Evolutionary conservation across 2,329 filamentous ascomycete genomes (phyloP), one percentile per base, ranked within the genome.

Genomic region (Didymella sp.): DNA sequence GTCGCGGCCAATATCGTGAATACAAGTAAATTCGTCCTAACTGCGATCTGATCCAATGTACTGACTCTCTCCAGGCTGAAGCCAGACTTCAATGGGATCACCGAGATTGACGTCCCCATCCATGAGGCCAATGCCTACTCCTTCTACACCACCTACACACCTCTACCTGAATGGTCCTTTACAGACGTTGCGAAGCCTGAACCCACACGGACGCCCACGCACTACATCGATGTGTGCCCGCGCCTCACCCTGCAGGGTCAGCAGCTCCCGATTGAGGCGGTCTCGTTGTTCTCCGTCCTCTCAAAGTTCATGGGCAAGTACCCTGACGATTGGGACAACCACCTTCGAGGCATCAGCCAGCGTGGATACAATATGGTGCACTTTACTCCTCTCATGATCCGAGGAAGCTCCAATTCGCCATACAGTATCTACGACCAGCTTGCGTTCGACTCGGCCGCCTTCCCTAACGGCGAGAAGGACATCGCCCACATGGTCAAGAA

Each of bases 331-430:
- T 99, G 94, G 93, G 87, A 97, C 73, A 89, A 87, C 48, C 94
- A 98, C 74, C 80, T 99, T 55, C 84, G 85, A 54, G 93, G 95
- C 25, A 96, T 99, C 74, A 90, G 91, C 73, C 87, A 90, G 69
- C 85, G 95, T 59, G 93, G 93, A 42, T 99, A 99, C 83, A 99
- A 99, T 79, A 97, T 98, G 92, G 87, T 99, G 58, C 95, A 99
- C 77, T 99, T 99, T 76, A 97, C 95, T 2, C 95, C 95, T 9
- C 81, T 99, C 64, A 95, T 96, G 82, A 84, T 89, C 56, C 88
- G 95, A 58, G 95, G 95, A 55, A 84, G 82, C 41, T 99, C 95
- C 49, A 96, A 99, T 73, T 99, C 95, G 1, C 95, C 95, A 0
- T 99, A 98, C 81, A 99, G 95, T 76, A 86, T 99, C 68, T 96